A percentile compares a stretch with the other conserved stretches of the same genome.
These are phyloP conservation scores for Omphalea diandra DNA, from an alignment of 441 rosid genomes.

Conservation along the genomic window DNA sequence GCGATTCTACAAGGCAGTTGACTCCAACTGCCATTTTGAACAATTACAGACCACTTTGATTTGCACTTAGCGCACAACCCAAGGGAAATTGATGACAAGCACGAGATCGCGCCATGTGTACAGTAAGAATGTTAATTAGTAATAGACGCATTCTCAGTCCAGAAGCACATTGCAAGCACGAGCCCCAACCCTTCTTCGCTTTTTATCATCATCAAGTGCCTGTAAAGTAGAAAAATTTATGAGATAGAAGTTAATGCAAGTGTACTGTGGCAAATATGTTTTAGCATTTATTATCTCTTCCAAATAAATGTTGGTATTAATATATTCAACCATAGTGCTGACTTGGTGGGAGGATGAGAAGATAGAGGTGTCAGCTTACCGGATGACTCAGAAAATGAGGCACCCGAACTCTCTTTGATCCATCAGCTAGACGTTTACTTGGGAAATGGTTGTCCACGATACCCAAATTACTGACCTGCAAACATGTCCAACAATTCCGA, in stretches of 20 bases:
- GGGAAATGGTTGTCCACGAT: slow-evolving; percentile 52
- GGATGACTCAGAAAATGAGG: slow-evolving; percentile 54
- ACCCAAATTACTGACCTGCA: slow-evolving; percentile 51
- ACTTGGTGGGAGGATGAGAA: background rate
- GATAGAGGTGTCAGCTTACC: slow-evolving; percentile 50
- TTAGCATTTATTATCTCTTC: background rate
- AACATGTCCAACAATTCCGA: slow-evolving; percentile 2
- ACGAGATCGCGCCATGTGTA: slow-evolving; percentile 17
- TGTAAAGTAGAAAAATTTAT: slow-evolving; percentile 24
- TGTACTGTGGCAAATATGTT: background rate
- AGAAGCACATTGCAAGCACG: slow-evolving; percentile 43
- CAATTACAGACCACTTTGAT: no score
- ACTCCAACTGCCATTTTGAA: slow-evolving; percentile 7
- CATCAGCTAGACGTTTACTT: slow-evolving; percentile 74
- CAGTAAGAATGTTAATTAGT: slow-evolving; percentile 11
- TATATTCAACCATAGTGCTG: background rate
- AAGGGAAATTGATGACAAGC: background rate
- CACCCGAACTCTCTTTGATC: slow-evolving; percentile 78
- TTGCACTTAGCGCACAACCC: background rate
- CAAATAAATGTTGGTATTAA: background rate
- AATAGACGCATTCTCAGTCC: slow-evolving; percentile 23
- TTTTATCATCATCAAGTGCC: slow-evolving; percentile 40
- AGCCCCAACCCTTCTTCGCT: slow-evolving; percentile 32
- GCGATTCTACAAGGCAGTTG: slow-evolving; percentile 21
- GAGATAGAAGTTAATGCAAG: background rate